A percentile compares a stretch with the other conserved stretches of the same genome.
phyloP scores from a whole-genome alignment of 768 basidiomycete species.

The Pleurotus platypus region DNA sequence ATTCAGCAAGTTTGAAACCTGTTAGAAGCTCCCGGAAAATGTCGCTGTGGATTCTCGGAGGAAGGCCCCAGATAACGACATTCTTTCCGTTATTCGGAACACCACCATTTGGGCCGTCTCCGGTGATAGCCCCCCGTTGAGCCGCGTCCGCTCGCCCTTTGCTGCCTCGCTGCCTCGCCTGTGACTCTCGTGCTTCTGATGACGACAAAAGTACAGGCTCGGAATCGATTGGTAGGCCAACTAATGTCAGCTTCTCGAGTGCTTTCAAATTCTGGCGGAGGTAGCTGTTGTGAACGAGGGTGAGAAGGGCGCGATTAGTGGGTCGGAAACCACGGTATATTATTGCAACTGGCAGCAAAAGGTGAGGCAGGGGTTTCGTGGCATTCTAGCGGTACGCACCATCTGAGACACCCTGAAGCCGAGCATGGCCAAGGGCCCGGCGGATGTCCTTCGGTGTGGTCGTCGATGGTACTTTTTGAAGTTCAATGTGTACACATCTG shows the following conservation, averaged over 20 bases:
- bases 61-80: conserved; percentile 62
- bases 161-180: conserved; percentile 22
- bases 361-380: neutral
- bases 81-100: conserved; percentile 43
- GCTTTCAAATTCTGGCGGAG: conserved; percentile 34
- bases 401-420: conserved; percentile 43
- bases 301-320: conserved; percentile 55
- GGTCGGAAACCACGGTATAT: conserved; percentile 61
- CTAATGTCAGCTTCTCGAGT: conserved; percentile 41
- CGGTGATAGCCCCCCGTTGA: conserved; percentile 20
- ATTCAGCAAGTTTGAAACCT: conserved; percentile 38
- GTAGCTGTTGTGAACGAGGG: conserved; percentile 45
- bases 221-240: conserved; percentile 39
- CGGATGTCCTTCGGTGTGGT: conserved; percentile 55
- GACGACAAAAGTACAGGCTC: conserved; percentile 19
- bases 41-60: conserved; percentile 36
- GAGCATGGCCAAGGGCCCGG: conserved; percentile 35
- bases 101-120: conserved; percentile 51
- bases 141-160: conserved; percentile 25
- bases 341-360: conserved; percentile 41
- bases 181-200: conserved; percentile 4
- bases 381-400: conserved; percentile 22
- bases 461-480: conserved; percentile 47
- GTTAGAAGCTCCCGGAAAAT: conserved; percentile 37
- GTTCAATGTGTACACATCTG: conserved; percentile 37